Evolutionary conservation across 352 stramenopile species (phyloP).

Genomic region (Phytophthora gonapodyides): DNA sequence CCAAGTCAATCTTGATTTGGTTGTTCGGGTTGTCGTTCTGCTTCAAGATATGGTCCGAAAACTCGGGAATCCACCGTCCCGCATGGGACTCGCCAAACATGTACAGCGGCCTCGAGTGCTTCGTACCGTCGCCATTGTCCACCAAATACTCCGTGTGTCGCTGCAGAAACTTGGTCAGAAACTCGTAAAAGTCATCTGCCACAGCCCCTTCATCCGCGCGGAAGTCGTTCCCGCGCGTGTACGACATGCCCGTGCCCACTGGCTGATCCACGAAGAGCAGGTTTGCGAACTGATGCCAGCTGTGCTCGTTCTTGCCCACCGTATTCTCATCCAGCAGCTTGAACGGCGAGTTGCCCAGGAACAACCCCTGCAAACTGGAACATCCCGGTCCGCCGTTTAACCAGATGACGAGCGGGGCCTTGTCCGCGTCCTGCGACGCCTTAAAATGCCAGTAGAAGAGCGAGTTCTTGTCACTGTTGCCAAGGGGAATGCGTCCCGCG

Average conservation of each 20-base stretch:
- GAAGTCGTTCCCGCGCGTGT: constrained; percentile 57
- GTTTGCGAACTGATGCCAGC: constrained; percentile 77
- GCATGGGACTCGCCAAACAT: constrained; percentile 97
- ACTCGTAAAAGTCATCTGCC: constrained; percentile 92
- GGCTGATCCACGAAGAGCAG: constrained; percentile 88
- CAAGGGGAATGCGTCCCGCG: constrained; percentile 60
- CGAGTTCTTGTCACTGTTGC: constrained; percentile 49
- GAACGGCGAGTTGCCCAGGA: constrained; percentile 78
- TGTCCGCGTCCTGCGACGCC: constrained; percentile 48
- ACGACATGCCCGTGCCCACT: constrained; percentile 81
- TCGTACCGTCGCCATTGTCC: constrained; percentile 38
- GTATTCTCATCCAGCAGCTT: constrained; percentile 54
- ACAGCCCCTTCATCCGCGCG: constrained; percentile 52
- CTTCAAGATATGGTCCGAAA: constrained; percentile 93
- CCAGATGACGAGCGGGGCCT: constrained; percentile 72
- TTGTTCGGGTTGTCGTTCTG: constrained; percentile 64
- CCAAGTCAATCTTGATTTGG: constrained; percentile 60
- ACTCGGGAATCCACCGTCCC: constrained; percentile 97
- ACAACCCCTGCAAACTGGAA: constrained; percentile 79
- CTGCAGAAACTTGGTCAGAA: constrained; percentile 93
- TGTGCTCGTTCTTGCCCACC: constrained; percentile 69
- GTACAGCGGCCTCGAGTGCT: constrained; percentile 84
- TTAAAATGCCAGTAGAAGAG: constrained; percentile 88
- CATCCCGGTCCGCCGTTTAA: constrained; percentile 84
- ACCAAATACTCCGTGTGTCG: constrained; percentile 80